A percentile compares a stretch with the other conserved stretches of the same genome.
Evolutionary conservation across 345 rosid genomes (phyloP).

Genomic region (Hirschfeldia incana): DNA sequence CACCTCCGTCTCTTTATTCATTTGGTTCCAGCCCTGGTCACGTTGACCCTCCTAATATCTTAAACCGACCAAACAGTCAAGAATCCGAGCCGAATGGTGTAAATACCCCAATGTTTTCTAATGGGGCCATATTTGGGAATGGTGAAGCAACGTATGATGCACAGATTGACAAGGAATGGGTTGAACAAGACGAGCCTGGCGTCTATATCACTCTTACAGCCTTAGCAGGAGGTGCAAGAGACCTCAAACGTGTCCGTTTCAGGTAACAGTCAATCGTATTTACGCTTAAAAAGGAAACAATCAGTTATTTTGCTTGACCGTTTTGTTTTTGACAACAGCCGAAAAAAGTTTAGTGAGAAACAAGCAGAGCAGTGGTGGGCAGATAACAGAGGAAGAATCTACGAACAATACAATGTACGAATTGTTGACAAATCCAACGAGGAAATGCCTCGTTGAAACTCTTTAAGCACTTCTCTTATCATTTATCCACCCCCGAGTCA

Average conservation of each 20-base stretch:
- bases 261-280: slow-evolving; percentile 48
- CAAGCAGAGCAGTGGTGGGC: slow-evolving; percentile 99
- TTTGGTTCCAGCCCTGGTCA: slow-evolving; percentile 62
- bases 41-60: slow-evolving; percentile 44
- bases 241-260: slow-evolving; percentile 98
- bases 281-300: not conserved
- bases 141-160: not conserved
- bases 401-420: slow-evolving; percentile 85
- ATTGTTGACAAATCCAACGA: slow-evolving; percentile 73
- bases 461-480: slow-evolving; percentile 21
- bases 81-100: slow-evolving; percentile 42
- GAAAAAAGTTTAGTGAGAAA: slow-evolving; percentile 91
- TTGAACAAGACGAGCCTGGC: slow-evolving; percentile 98
- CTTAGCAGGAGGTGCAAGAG: slow-evolving; percentile 82
- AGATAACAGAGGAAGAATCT: slow-evolving; percentile 86
- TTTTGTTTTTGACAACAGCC: slow-evolving; percentile 50
- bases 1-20: slow-evolving; percentile 52
- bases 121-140: slow-evolving; percentile 43
- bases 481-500: slow-evolving; percentile 22
- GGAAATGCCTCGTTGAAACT: slow-evolving; percentile 57
- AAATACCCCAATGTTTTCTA: slow-evolving; percentile 49
- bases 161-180: slow-evolving; percentile 70
- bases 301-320: not conserved
- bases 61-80: slow-evolving; percentile 53
- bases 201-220: slow-evolving; percentile 95